Conservation (phyloP, 768 basidiomycete genomes). For the Pleurotus eryngii region DNA sequence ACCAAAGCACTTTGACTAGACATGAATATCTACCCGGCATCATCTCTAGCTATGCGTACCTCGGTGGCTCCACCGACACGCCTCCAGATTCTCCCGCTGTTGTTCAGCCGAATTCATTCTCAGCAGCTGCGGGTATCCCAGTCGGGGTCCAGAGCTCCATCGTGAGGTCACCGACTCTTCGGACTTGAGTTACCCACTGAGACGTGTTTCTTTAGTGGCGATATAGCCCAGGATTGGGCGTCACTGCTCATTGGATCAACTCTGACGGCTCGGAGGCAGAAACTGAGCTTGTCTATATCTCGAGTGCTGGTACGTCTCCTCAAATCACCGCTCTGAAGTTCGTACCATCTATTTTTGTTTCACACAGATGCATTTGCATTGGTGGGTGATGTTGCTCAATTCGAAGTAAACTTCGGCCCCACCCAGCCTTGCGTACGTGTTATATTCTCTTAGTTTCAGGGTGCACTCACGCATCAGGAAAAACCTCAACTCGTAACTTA, state of each 20-base stretch:
- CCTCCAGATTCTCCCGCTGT: background rate
- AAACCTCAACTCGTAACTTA: no score
- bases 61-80: background rate
- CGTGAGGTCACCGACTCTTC: background rate
- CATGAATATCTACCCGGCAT: background rate
- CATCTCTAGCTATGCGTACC: conserved; percentile 2
- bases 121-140: background rate
- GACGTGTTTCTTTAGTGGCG: background rate
- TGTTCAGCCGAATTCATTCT: background rate
- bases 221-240: background rate
- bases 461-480: no score
- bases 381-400: background rate
- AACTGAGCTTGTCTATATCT: background rate
- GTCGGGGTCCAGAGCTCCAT: background rate
- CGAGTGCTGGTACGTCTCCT: background rate
- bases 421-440: background rate
- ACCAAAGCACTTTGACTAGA: background rate
- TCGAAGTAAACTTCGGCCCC: background rate
- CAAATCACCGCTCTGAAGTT: background rate
- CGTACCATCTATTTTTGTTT: background rate
- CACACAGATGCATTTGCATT: background rate
- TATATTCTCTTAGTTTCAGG: background rate
- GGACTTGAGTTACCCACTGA: background rate
- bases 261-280: background rate
- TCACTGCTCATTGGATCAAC: background rate